Percentiles rank a stretch among this genome's conserved stretches.
These are phyloP conservation scores for Nicotiana tabacum DNA, from an alignment of 257 asterid genomes.

Conservation along the genomic window DNA sequence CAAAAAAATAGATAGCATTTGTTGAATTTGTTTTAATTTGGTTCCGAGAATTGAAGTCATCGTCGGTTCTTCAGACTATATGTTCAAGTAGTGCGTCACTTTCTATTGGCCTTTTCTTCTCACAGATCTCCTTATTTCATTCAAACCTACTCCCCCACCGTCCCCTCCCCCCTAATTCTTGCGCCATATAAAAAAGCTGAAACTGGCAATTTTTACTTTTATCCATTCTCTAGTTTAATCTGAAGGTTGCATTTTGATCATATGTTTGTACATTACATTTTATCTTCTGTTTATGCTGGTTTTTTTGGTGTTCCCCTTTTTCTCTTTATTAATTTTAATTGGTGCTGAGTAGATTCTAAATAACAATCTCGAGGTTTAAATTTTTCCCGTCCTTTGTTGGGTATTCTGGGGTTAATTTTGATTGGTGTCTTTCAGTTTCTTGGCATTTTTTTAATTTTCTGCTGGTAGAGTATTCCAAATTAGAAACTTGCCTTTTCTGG, in stretches of 20 bases:
- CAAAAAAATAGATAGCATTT: too few relatives aligned
- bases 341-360: background rate
- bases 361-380: background rate
- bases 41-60: background rate
- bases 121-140: background rate
- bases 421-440: too few relatives aligned
- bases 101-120: background rate
- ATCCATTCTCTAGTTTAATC: background rate
- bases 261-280: too few relatives aligned
- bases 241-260: background rate
- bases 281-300: background rate
- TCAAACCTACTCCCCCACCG: background rate
- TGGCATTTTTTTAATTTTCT: too few relatives aligned
- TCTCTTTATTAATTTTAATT: too few relatives aligned
- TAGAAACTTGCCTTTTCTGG: background rate
- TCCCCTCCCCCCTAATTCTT: background rate
- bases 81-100: background rate
- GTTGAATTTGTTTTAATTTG: background rate
- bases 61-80: background rate
- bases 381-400: too few relatives aligned
- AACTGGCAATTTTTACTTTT: background rate
- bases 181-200: background rate
- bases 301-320: too few relatives aligned
- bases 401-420: too few relatives aligned
- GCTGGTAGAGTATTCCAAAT: background rate